These are phyloP conservation scores for Baorangia bicolor DNA, from an alignment of 768 basidiomycete species.

Conservation along the genomic window DNA sequence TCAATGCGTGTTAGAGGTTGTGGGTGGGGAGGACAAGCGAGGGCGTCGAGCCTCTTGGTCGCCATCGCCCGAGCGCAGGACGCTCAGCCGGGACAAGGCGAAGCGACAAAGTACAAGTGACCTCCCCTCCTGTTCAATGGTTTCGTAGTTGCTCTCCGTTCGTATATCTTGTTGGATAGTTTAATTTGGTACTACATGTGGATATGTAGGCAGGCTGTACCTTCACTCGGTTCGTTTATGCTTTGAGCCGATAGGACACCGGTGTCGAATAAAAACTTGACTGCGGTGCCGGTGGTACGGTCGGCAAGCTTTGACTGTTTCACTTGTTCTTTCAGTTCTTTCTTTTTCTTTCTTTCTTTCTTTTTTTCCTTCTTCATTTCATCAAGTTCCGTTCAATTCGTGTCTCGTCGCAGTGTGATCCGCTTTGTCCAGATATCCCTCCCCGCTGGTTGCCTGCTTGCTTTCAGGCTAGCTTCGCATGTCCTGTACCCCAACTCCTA, in stretches of 20 bases:
- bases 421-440: not conserved
- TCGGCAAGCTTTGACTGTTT: not conserved
- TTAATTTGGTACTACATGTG: not conserved
- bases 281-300: not conserved
- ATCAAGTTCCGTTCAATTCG: not conserved
- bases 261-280: not conserved
- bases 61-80: constrained; percentile 20
- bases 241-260: not conserved
- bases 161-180: not conserved
- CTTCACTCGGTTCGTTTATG: not conserved
- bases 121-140: constrained; percentile 45
- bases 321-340: not conserved
- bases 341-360: constrained; percentile 3
- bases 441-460: not conserved
- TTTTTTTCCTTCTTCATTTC: not conserved
- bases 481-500: constrained; percentile 44
- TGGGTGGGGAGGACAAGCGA: constrained; percentile 9
- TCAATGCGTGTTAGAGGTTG: not conserved
- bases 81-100: constrained; percentile 5
- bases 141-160: constrained; percentile 56
- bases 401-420: not conserved
- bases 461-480: constrained; percentile 10
- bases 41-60: constrained; percentile 29
- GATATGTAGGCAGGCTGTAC: not conserved
- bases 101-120: constrained; percentile 28